Evolutionary conservation across 1,284 basidiomycete species (phyloP).

Genomic region (Cryptococcus hybrid): DNA sequence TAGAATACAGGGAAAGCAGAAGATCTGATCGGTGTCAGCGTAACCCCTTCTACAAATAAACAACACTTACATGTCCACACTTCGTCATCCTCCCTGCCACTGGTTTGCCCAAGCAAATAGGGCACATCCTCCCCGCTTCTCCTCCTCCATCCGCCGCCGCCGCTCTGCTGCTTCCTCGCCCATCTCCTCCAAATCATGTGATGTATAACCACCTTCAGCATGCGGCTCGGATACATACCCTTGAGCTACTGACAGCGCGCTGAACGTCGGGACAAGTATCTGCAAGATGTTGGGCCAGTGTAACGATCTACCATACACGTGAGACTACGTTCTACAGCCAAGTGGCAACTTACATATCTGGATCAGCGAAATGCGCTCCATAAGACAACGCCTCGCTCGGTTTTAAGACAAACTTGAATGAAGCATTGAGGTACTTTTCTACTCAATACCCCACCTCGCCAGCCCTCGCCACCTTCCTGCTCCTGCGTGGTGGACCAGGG

Average conservation of each 20-base stretch:
- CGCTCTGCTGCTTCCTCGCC: conserved; percentile 37
- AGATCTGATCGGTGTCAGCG: conserved; percentile 58
- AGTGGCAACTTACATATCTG: conserved; percentile 71
- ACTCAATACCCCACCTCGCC: conserved; percentile 61
- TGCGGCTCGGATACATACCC: conserved; percentile 39
- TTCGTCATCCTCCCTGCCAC: conserved; percentile 94
- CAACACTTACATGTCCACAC: conserved; percentile 83
- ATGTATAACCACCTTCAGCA: conserved; percentile 9
- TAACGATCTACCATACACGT: conserved; percentile 63
- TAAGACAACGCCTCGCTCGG: conserved; percentile 74
- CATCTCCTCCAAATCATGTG: conserved; percentile 26
- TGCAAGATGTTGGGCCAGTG: conserved; percentile 97
- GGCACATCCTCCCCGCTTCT: conserved; percentile 65
- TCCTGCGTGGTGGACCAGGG: conserved; percentile 60
- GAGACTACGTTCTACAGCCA: background rate
- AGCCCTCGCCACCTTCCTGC: conserved; percentile 59
- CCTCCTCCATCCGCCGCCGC: conserved; percentile 40
- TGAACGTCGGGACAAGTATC: conserved; percentile 78
- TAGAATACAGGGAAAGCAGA: conserved; percentile 85
- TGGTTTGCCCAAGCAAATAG: conserved; percentile 84
- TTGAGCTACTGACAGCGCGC: conserved; percentile 49
- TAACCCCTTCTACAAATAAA: background rate
- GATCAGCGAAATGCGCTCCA: conserved; percentile 92
- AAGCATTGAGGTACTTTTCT: conserved; percentile 91
- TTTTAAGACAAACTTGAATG: conserved; percentile 91